Conservation (phyloP, 2,329 filamentous ascomycete species). For the Talaromyces sp. region DNA sequence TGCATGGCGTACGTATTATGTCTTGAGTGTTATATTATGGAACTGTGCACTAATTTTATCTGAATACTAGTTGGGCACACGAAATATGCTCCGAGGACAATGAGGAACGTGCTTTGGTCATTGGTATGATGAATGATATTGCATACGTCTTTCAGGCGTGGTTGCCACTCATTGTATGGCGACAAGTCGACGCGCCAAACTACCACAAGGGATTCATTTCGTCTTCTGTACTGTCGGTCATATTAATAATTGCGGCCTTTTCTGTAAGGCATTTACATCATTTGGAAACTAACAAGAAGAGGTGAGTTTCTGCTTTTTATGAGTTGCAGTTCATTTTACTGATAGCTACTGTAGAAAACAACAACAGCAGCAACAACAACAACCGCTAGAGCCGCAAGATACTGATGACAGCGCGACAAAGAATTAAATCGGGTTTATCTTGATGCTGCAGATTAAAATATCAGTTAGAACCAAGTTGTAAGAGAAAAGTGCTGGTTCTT, state of each 20-base stretch:
- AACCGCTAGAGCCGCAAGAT: not conserved
- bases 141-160: conserved; percentile 67
- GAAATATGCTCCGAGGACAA: conserved; percentile 55
- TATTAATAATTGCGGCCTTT: conserved; percentile 50
- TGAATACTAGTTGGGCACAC: conserved; percentile 43
- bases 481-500: not conserved
- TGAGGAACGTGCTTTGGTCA: conserved; percentile 63
- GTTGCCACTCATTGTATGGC: conserved; percentile 64
- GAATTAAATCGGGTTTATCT: not conserved
- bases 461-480: not conserved
- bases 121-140: conserved; percentile 64
- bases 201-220: conserved; percentile 60
- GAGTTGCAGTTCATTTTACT: not conserved
- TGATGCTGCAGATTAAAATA: not conserved
- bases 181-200: conserved; percentile 57
- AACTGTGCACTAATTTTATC: not conserved
- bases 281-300: conserved; percentile 28
- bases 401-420: not conserved
- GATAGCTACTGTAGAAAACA: not conserved
- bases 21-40: not conserved
- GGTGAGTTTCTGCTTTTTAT: not conserved
- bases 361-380: not conserved
- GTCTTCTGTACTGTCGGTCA: conserved; percentile 45
- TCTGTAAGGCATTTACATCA: conserved; percentile 44
- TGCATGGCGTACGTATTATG: conserved; percentile 44